Conservation (phyloP, 176 grass and related monocot species). For the Triticum urartu region DNA sequence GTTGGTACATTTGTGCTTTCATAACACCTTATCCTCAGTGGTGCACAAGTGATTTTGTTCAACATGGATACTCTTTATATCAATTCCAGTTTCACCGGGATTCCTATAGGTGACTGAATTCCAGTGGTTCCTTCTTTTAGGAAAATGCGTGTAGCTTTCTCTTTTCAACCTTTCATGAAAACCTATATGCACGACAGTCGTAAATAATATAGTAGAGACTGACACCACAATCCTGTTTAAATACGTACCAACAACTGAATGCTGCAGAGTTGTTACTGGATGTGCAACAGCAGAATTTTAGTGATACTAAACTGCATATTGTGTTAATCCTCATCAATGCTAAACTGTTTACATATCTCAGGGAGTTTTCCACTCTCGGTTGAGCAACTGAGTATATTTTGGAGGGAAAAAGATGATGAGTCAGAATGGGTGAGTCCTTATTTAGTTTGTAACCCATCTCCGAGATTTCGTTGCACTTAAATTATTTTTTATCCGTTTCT, state of each 20-base stretch:
- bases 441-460: constrained; percentile 12
- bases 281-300: neutral
- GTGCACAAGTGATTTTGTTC: neutral
- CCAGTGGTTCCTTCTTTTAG: neutral
- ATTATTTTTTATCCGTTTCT: neutral
- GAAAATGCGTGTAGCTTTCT: neutral
- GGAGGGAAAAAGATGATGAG: constrained; percentile 96
- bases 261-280: constrained; percentile 9
- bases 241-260: neutral
- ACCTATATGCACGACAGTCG: neutral
- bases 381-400: constrained; percentile 79
- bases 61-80: neutral
- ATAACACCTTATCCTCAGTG: neutral
- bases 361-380: constrained; percentile 45
- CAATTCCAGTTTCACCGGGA: neutral
- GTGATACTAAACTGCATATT: neutral
- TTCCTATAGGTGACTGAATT: neutral
- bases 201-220: constrained; percentile 18
- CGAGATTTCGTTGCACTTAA: neutral
- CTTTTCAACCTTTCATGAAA: neutral
- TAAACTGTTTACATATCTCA: constrained; percentile 33
- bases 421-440: constrained; percentile 81
- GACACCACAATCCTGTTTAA: neutral
- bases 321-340: neutral
- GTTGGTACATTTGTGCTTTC: neutral